Evolutionary conservation across 1,284 basidiomycete genomes (phyloP).

Genomic region (Heterobasidion irregulare): DNA sequence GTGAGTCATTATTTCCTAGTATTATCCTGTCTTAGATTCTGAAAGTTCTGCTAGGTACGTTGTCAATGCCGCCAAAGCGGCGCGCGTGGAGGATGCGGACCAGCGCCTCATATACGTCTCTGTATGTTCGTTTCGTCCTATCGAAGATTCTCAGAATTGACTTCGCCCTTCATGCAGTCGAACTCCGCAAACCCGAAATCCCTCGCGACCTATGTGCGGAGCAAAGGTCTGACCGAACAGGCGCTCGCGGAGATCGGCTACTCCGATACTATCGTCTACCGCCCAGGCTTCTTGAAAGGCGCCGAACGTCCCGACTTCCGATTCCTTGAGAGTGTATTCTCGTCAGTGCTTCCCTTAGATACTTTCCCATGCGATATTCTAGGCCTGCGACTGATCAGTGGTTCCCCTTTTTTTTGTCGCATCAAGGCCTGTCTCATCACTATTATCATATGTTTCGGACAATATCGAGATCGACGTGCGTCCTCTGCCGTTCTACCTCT

Average conservation of each 20-base stretch:
- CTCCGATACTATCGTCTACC: constrained; percentile 57
- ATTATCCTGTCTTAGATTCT: background rate
- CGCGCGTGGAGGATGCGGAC: constrained; percentile 34
- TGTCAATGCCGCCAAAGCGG: constrained; percentile 58
- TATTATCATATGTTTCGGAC: constrained; percentile 29
- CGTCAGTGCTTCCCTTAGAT: constrained; percentile 23
- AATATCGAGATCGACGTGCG: constrained; percentile 29
- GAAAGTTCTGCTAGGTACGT: constrained; percentile 44
- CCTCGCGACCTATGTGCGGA: constrained; percentile 44
- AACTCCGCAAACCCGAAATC: constrained; percentile 39
- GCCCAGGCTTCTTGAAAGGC: constrained; percentile 46
- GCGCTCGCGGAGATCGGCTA: constrained; percentile 59
- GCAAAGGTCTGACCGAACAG: constrained; percentile 69
- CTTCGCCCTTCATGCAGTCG: constrained; percentile 26
- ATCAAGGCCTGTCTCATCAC: constrained; percentile 29
- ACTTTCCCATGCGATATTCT: background rate
- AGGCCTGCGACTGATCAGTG: background rate
- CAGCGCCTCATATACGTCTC: constrained; percentile 68
- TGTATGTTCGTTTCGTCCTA: constrained; percentile 25
- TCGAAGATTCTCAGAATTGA: constrained; percentile 1
- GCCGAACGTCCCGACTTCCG: constrained; percentile 32
- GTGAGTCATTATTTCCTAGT: constrained; percentile 27
- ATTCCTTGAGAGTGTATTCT: constrained; percentile 28
- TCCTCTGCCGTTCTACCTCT: background rate
- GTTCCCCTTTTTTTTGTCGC: background rate